Evolutionary conservation across 169 alveolate genomes (phyloP).

Genomic region (Plasmodium yoelii): DNA sequence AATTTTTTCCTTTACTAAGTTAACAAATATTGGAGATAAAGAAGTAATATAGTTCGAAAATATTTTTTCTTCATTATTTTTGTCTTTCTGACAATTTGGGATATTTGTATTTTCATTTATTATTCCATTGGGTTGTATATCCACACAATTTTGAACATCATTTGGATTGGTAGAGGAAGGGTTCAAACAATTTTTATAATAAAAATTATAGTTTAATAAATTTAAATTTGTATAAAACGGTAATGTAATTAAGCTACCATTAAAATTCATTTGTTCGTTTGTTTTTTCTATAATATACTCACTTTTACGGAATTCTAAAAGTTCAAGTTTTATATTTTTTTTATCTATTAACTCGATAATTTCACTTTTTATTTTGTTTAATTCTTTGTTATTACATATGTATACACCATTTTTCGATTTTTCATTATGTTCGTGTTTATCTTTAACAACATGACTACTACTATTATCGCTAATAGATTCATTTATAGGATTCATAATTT

Average conservation of each 20-base stretch:
- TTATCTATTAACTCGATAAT: conserved; percentile 11
- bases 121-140: neutral
- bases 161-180: neutral
- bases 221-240: conserved; percentile 38
- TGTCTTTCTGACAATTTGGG: neutral
- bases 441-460: neutral
- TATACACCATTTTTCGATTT: neutral
- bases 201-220: neutral
- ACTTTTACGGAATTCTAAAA: conserved; percentile 45
- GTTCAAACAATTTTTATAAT: neutral
- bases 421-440: neutral
- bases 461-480: neutral
- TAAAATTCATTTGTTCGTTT: conserved; percentile 14
- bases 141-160: neutral
- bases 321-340: conserved; percentile 42
- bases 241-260: conserved; percentile 49
- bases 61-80: neutral
- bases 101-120: neutral
- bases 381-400: neutral
- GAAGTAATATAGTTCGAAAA: neutral
- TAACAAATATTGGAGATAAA: too few species aligned
- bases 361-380: neutral
- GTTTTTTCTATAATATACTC: conserved; percentile 8
- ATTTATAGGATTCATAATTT: too few species aligned
- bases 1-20: conserved; percentile 18